Base-by-base conservation (phyloP, 345 rosid species). In the Geranium brycei region DNA sequence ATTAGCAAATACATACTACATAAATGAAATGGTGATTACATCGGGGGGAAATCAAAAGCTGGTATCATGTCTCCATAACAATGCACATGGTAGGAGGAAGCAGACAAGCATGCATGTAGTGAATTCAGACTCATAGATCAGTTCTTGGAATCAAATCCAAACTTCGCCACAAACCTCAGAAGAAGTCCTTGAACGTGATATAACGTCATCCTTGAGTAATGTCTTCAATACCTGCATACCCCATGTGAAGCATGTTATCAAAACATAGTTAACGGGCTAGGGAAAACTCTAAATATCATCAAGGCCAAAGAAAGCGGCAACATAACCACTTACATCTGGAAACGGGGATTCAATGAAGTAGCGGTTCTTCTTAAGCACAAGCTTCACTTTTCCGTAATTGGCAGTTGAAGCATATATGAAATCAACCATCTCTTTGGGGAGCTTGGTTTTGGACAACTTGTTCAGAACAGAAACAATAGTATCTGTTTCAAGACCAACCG, bases 351-450 rank as follows among this genome's bases (percentile, higher is more conserved):
- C 99, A n/a, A 93, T 75, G 41, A 88, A 76, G 75, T 90, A 93
- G 3, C 86, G 77, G 64, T 93, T 93, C 83, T 88, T 90, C 82
- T 90, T 93, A 67, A 93, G 86, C 38, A 93, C 97, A 3, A 93
- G 92, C 81, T 93, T 93, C 65, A 90, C 99, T 86, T 90, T 93
- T 8, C 99, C 99, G 58, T 93, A 93, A 74, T 93, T 93, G 12
- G 96, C 90, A 19, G 99, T 93, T 62, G 97, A 93, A 66, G 68
- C 97, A 78, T 83, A 64, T 40, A 93, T 81, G 62, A 90, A 93
- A 62, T 90, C 89, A 70, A 88, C 79, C 87, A 93, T 88, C 66
- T 93, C 99, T 61, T 86, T 77, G 0, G 99, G 99, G 19, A 93
- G 79, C 84, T 86, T 86, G 17, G 97, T 88, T 82, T 93, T 93